These are phyloP conservation scores for Hymenoscyphus fructigenus DNA, from an alignment of 2,329 filamentous ascomycete species.

Conservation along the genomic window DNA sequence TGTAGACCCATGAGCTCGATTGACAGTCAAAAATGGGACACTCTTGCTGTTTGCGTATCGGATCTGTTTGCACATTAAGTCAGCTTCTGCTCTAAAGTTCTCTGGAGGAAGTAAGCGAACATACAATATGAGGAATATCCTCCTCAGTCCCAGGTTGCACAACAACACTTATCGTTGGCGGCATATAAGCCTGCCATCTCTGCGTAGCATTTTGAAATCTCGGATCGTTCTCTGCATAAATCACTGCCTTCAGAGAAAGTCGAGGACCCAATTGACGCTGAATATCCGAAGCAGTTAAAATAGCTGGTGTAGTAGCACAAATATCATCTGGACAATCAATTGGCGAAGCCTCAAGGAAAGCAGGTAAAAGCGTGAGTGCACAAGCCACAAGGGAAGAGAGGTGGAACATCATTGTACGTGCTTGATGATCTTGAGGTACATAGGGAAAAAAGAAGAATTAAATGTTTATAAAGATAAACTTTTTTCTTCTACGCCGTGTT, in stretches of 20 bases:
- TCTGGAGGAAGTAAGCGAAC: not conserved
- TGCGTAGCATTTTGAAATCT: not conserved
- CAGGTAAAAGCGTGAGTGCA: too few relatives aligned
- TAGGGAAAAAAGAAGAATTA: too few relatives aligned
- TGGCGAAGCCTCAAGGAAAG: too few relatives aligned
- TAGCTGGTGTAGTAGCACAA: too few relatives aligned
- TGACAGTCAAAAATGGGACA: constrained; percentile 43
- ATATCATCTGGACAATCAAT: too few relatives aligned
- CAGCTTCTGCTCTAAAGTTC: constrained; percentile 30
- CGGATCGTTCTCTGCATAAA: not conserved
- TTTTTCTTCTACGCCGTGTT: too few relatives aligned
- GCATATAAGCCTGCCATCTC: not conserved
- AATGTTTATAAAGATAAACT: too few relatives aligned
- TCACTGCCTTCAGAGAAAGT: not conserved
- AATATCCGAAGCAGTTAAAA: not conserved
- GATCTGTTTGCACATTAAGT: constrained; percentile 2
- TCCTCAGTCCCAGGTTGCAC: not conserved
- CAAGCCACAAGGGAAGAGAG: too few relatives aligned
- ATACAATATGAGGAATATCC: constrained; percentile 3
- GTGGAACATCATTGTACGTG: too few relatives aligned
- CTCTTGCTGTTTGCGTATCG: constrained; percentile 12
- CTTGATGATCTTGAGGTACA: too few relatives aligned
- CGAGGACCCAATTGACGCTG: not conserved
- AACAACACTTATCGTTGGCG: not conserved
- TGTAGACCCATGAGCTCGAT: constrained; percentile 50